Base-by-base conservation (phyloP, 768 basidiomycete genomes). In the Mycena floridula region DNA sequence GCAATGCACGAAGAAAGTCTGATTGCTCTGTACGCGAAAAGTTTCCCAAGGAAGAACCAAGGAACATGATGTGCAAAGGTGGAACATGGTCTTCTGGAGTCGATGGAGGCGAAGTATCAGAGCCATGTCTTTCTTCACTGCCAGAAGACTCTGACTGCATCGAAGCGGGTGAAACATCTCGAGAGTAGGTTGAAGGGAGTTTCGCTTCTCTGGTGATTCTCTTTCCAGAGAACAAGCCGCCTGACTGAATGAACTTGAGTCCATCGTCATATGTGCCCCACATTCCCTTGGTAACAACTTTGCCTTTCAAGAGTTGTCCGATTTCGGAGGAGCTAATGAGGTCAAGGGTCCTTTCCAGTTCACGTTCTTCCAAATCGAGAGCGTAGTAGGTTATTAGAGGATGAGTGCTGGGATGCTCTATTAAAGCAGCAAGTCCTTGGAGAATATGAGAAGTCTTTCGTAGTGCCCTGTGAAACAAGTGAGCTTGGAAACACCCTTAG, bases 221-320 rank as follows among this genome's bases (percentile, higher is more conserved):
- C 43, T 42, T 54, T 11, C 43, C 49, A 15, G 50, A 45, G 26
- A 67, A 56, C 22, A 89, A 63, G 16, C 81, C 83, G 8, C 85
- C 84, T 37, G 79, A 70, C 32, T 77, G 65, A 44, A 94, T 73
- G 57, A 85, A 92, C 47, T 82, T 82, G 32, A 98, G 69, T 2
- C 94, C 93, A 24, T 85, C 85, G 40, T 95, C 82, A 60, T 91
- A 98, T 3, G 91, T 95, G 20, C 90, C 95, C 60, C 89, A 89
- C 51, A 97, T 74, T 18, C 94, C 96, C 46, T 82, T 83, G 28
- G 81, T 82, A 2, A 77, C 69, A 25, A 98, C 81, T 55, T 89
- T 91, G 40, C 83, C 88, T 22, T 66, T 49, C 2, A 92, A 69
- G 25, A 69, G 61, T 8, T 66, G 53, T 23, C 89, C 89, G 25